A percentile compares a stretch with the other conserved stretches of the same genome.
Conservation (phyloP, 768 basidiomycete species). For the Lactifluus echinatus region DNA sequence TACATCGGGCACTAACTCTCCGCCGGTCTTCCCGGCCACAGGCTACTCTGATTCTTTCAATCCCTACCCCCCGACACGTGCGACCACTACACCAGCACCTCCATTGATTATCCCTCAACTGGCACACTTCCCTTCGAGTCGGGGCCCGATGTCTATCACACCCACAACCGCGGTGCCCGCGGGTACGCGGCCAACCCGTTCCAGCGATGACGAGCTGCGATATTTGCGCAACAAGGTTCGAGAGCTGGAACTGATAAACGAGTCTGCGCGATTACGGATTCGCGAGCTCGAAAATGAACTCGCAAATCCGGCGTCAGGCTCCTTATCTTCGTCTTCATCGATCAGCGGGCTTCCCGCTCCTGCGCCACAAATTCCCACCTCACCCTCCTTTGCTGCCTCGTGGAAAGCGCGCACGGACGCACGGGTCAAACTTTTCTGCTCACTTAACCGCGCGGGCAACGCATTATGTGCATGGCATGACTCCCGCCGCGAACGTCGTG, state of each 20-base stretch:
- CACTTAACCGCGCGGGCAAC: constrained; percentile 80
- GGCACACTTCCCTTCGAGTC: constrained; percentile 21
- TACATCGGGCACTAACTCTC: constrained; percentile 10
- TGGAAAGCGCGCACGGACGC: constrained; percentile 73
- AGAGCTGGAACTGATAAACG: constrained; percentile 55
- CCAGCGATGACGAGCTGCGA: constrained; percentile 42
- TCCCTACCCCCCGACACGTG: constrained; percentile 15
- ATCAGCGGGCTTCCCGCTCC: constrained; percentile 27
- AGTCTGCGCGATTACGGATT: constrained; percentile 40
- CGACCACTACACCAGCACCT: neutral
- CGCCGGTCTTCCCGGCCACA: constrained; percentile 14
- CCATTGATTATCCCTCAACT: constrained; percentile 21
- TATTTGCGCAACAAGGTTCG: constrained; percentile 48
- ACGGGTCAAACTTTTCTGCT: constrained; percentile 63
- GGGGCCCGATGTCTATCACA: constrained; percentile 23
- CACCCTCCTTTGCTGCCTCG: constrained; percentile 43
- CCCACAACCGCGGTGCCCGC: constrained; percentile 20
- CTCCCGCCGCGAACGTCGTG: constrained; percentile 73
- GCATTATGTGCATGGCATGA: constrained; percentile 89
- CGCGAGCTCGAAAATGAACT: constrained; percentile 41
- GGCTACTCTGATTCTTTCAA: constrained; percentile 20
- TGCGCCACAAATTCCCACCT: constrained; percentile 29
- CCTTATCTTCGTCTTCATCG: constrained; percentile 19
- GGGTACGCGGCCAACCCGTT: constrained; percentile 22
- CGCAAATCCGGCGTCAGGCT: constrained; percentile 25